Percentiles rank a stretch among this genome's conserved stretches.
Conservation (phyloP, 768 basidiomycete species). For the Russula earlei region DNA sequence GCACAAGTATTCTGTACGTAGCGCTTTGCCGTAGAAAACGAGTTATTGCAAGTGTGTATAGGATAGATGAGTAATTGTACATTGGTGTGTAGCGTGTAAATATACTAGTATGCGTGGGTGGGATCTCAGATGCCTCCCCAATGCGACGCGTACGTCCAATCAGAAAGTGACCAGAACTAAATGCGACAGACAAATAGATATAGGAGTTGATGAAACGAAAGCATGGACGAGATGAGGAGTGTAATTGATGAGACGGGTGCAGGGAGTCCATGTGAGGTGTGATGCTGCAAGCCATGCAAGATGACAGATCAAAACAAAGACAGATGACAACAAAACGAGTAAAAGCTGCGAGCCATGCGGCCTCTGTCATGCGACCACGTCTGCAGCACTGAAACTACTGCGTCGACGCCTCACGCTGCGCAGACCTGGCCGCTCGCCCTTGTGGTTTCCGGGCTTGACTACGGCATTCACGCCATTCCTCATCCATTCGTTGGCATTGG, state of each 20-base stretch:
- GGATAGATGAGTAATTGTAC: slow-evolving; percentile 18
- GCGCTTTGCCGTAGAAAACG: neutral
- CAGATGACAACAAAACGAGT: slow-evolving; percentile 2
- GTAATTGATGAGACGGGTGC: neutral
- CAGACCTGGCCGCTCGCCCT: slow-evolving; percentile 64
- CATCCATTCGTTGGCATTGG: slow-evolving; percentile 50
- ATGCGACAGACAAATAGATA: slow-evolving; percentile 17
- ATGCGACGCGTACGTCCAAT: slow-evolving; percentile 12
- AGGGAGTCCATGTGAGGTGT: slow-evolving; percentile 3
- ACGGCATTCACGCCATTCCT: slow-evolving; percentile 59
- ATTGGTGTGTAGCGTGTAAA: slow-evolving; percentile 15
- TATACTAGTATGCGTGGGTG: slow-evolving; percentile 13
- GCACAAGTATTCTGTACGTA: slow-evolving; percentile 58
- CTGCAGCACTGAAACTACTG: slow-evolving; percentile 83
- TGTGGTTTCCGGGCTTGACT: slow-evolving; percentile 55
- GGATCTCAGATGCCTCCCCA: slow-evolving; percentile 17
- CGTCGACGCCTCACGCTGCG: slow-evolving; percentile 65
- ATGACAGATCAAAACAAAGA: slow-evolving; percentile 6
- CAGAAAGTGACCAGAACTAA: slow-evolving; percentile 9
- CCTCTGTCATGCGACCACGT: slow-evolving; percentile 58
- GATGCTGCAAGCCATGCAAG: slow-evolving; percentile 5
- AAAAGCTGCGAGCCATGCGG: neutral
- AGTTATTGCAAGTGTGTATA: slow-evolving; percentile 18
- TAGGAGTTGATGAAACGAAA: slow-evolving; percentile 9
- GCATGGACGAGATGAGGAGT: slow-evolving; percentile 7